phyloP scores from a whole-genome alignment of 805 yeast genomes.

The Dipodascus albidus region DNA sequence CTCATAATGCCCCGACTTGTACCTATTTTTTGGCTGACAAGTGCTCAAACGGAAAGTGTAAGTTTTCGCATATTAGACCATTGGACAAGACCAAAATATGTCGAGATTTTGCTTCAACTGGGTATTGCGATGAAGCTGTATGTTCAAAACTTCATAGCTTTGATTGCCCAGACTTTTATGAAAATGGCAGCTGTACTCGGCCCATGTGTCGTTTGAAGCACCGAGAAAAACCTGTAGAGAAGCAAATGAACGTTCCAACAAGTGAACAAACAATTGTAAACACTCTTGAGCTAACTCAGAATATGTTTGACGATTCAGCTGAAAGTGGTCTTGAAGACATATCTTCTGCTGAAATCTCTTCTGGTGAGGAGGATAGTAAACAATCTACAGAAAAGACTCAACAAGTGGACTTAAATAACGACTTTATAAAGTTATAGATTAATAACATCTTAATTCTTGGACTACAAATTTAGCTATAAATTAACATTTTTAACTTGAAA shows the following conservation, averaged over 20 bases:
- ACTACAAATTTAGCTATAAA: too few relatives aligned
- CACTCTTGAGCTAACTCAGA: background rate
- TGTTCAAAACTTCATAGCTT: conserved; percentile 49
- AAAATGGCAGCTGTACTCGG: conserved; percentile 43
- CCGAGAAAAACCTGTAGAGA: background rate
- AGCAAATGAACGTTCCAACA: background rate
- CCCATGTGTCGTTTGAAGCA: background rate
- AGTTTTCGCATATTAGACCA: conserved; percentile 38
- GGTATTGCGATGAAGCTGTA: conserved; percentile 55
- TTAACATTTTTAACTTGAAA: too few relatives aligned
- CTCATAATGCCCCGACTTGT: conserved; percentile 54
- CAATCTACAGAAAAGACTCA: background rate
- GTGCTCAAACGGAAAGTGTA: conserved; percentile 40
- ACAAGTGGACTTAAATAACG: background rate
- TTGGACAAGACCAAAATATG: conserved; percentile 39
- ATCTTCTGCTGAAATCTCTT: background rate
- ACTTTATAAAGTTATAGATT: background rate
- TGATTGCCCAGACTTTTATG: conserved; percentile 64
- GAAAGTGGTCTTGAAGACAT: background rate
- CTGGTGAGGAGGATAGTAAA: background rate
- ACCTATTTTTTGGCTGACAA: conserved; percentile 35
- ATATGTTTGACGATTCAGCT: background rate
- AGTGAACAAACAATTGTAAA: conserved; percentile 1
- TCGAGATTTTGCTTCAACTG: conserved; percentile 54
- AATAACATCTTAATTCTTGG: too few relatives aligned